phyloP scores from a whole-genome alignment of 768 basidiomycete species.

The Suillus hirtellus region DNA sequence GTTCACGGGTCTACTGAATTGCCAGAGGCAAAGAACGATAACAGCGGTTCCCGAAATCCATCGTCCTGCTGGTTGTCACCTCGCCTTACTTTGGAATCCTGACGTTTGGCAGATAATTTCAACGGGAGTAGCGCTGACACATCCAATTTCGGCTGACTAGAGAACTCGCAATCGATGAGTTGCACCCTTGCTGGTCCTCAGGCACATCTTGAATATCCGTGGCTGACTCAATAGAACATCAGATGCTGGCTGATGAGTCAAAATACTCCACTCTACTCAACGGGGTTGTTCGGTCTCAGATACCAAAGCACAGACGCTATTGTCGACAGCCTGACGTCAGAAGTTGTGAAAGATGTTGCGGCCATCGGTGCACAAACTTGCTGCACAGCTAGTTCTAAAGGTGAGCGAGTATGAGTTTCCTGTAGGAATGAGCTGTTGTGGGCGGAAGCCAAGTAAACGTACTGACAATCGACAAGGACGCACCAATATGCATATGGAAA shows the following conservation, averaged over 20 bases:
- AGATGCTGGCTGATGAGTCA: neutral
- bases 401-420: neutral
- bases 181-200: neutral
- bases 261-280: neutral
- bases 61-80: neutral
- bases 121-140: neutral
- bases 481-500: neutral
- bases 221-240: neutral
- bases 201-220: neutral
- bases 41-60: neutral
- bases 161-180: neutral
- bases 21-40: neutral
- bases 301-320: neutral
- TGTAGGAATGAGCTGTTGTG: neutral
- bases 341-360: neutral
- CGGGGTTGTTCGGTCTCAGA: neutral
- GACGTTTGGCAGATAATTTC: neutral
- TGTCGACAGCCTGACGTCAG: neutral
- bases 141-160: neutral
- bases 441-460: neutral
- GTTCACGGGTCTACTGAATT: slow-evolving; percentile 29
- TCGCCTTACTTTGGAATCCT: neutral
- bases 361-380: neutral
- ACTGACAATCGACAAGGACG: neutral
- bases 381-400: neutral